Conservation (phyloP, 305 asterid genomes). For the Ilex paraguariensis region DNA sequence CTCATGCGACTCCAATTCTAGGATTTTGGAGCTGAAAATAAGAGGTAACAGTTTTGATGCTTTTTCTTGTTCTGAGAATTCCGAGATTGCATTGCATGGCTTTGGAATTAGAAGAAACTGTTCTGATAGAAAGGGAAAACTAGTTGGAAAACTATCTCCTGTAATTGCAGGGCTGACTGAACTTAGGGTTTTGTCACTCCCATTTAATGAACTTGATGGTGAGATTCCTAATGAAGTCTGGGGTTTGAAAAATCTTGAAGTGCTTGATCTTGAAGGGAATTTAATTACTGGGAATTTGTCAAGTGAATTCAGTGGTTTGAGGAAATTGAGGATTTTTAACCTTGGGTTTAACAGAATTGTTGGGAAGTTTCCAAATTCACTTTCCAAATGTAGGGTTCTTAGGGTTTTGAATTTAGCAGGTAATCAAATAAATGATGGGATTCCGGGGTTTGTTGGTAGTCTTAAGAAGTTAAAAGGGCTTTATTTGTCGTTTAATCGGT, state of each 20-base stretch:
- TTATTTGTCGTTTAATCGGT: constrained; percentile 42
- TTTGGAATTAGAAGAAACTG: constrained; percentile 34
- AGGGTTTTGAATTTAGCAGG: constrained; percentile 40
- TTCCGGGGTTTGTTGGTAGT: constrained; percentile 35
- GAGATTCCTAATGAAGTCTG: constrained; percentile 42
- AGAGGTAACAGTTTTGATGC: constrained; percentile 21
- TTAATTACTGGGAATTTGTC: constrained; percentile 32
- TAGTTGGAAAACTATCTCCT: constrained; percentile 32
- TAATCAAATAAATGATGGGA: constrained; percentile 27
- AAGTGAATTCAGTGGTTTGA: constrained; percentile 24
- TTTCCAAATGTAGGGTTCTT: constrained; percentile 32
- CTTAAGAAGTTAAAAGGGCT: constrained; percentile 29
- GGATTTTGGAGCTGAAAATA: constrained; percentile 26
- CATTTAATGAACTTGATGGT: constrained; percentile 43
- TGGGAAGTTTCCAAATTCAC: constrained; percentile 41
- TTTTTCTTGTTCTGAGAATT: constrained; percentile 21
- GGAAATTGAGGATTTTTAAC: constrained; percentile 37
- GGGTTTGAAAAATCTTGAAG: constrained; percentile 38
- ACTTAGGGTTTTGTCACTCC: constrained; percentile 48
- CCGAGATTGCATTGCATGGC: constrained; percentile 25
- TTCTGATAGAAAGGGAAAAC: constrained; percentile 15
- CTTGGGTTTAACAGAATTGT: constrained; percentile 32
- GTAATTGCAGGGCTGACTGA: constrained; percentile 28
- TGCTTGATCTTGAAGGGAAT: constrained; percentile 59
- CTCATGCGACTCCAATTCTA: constrained; percentile 30